Evolutionary conservation across 192 early-diverging fungal genomes (phyloP).

Genomic region (Geranomyces variabilis): DNA sequence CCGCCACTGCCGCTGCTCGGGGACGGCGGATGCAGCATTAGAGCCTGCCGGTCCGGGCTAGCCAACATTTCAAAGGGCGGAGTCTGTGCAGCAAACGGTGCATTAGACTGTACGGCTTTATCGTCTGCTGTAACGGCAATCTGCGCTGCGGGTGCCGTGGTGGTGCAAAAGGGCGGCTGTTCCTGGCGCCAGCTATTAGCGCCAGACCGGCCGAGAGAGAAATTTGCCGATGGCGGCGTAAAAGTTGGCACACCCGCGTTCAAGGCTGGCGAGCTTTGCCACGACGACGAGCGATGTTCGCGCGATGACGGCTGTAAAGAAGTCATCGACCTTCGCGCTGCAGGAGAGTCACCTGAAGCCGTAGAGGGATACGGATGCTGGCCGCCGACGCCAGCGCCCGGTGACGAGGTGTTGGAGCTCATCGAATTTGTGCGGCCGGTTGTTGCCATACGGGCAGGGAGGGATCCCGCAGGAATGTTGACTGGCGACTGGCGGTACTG

Average conservation of each 20-base stretch:
- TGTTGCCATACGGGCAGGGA: conserved; percentile 21
- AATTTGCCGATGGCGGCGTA: conserved; percentile 33
- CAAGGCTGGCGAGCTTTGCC: conserved; percentile 22
- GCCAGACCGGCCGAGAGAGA: background rate
- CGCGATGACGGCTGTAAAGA: background rate
- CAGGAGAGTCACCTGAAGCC: background rate
- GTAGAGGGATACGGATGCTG: background rate
- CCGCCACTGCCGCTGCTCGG: no score
- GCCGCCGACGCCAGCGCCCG: conserved; percentile 4
- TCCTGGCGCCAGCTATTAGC: conserved; percentile 8
- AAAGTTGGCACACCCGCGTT: conserved; percentile 24
- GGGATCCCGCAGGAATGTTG: conserved; percentile 40
- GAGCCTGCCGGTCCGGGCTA: background rate
- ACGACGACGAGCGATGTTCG: conserved; percentile 11
- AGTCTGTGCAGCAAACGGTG: conserved; percentile 17
- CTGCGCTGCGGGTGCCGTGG: background rate
- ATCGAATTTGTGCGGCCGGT: conserved; percentile 22
- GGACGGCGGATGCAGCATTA: no score
- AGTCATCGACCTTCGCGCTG: background rate
- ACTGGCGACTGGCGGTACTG: conserved; percentile 36
- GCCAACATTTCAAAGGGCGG: conserved; percentile 17
- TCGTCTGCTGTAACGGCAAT: background rate
- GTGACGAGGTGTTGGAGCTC: conserved; percentile 25
- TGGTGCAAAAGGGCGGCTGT: conserved; percentile 34
- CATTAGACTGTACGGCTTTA: background rate